Conservation (phyloP, 768 basidiomycete genomes). For the Rickenella mellea region DNA sequence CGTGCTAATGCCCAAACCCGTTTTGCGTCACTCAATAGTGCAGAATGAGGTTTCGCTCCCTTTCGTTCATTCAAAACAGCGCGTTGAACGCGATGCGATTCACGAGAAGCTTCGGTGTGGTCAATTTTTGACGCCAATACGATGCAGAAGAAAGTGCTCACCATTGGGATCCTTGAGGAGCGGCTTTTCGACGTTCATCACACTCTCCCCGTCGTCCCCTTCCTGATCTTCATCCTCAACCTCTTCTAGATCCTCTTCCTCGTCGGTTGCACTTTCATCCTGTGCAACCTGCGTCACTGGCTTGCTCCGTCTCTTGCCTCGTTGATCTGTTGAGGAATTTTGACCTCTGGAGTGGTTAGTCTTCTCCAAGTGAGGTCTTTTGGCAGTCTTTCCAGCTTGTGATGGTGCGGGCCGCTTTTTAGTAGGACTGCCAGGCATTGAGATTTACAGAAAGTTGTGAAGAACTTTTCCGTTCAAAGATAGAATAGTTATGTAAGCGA, state of each 20-base stretch:
- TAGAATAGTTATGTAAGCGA: too few relatives aligned
- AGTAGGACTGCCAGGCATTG: too few relatives aligned
- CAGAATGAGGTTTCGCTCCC: slow-evolving; percentile 70
- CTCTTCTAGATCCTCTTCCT: slow-evolving; percentile 27
- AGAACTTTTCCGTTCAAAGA: too few relatives aligned
- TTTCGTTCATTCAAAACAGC: slow-evolving; percentile 57
- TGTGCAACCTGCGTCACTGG: slow-evolving; percentile 40
- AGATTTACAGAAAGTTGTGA: too few relatives aligned
- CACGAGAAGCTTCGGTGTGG: slow-evolving; percentile 39
- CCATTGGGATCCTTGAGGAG: slow-evolving; percentile 49
- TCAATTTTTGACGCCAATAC: slow-evolving; percentile 2
- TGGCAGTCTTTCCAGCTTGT: slow-evolving; percentile 38
- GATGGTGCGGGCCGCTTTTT: slow-evolving; percentile 44
- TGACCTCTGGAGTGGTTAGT: slow-evolving; percentile 9
- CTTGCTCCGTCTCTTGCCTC: slow-evolving; percentile 46
- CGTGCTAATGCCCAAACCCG: slow-evolving; percentile 68
- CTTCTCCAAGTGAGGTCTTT: slow-evolving; percentile 43
- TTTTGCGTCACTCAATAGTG: slow-evolving; percentile 62
- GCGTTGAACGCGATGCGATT: slow-evolving; percentile 67
- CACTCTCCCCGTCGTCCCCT: slow-evolving; percentile 21
- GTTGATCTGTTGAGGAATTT: slow-evolving; percentile 14
- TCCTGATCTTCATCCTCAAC: slow-evolving; percentile 22
- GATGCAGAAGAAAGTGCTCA: slow-evolving; percentile 18
- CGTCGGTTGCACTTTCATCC: slow-evolving; percentile 27
- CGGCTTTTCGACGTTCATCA: slow-evolving; percentile 12